Evolutionary conservation across 441 rosid genomes (phyloP), one percentile per base, ranked within the genome.

Genomic region (Daphne laureola): DNA sequence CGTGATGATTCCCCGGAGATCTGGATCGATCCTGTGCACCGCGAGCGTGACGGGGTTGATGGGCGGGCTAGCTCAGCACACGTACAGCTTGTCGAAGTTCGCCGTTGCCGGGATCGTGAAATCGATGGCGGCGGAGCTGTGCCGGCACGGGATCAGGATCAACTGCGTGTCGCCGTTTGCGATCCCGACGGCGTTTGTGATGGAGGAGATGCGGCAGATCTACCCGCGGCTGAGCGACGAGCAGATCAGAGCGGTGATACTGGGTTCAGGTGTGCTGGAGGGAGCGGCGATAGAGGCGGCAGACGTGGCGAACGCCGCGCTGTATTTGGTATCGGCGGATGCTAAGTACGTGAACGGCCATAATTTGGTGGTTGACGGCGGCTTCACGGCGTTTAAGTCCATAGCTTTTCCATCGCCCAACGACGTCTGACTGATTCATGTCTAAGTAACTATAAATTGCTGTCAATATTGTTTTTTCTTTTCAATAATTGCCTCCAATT

Each of bases 281-380:
- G 88, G 94, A 54, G 72, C 76, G 46, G 70, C 61, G 18, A 85
- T 86, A 58, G 92, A 87, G 59, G 69, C 90, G 0, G 43, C 13
- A 11, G 96, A 91, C 55, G 62, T 87, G 52, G 98, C 98, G 27
- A 77, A 87, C 41, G 96, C 95, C 17, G 96, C 96, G n/a, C 66
- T 87, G 43, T 91, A 81, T 65, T 79, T 91, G 2, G 89, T 82
- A 3, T 85, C 95, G 0, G 89, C 79, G 42, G 95, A 83, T 62
- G 88, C 97, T 4, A 86, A 84, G 72, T 90, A 82, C 47, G 83
- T 90, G 5, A 82, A 68, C 35, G 97, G 93, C 12, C 96, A 85
- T 69, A 91, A 91, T 56, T 64, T 91, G 63, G 88, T 81, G 51
- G 87, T 91, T 5, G 98, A 91, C 66, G 98, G 98, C 64, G 98